Conservation (phyloP, 2,329 filamentous ascomycete species). For the Pyricularia grisea region DNA sequence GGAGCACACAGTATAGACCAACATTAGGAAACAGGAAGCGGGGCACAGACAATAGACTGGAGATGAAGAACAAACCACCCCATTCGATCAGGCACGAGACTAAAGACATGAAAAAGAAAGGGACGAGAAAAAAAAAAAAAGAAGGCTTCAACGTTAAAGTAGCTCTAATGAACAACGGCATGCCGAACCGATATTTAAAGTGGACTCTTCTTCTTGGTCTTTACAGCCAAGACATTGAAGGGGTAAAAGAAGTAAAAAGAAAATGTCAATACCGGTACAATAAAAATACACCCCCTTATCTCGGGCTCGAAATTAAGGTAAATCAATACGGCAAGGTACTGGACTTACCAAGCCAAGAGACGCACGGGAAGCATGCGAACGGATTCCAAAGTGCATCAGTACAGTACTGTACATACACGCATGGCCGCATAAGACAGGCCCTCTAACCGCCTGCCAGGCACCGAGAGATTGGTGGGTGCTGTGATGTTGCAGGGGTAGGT, state of each 20-base stretch:
- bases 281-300: background rate
- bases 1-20: background rate
- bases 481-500: background rate
- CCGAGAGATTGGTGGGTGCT: background rate
- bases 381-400: background rate
- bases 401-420: background rate
- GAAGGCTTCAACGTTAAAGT: background rate
- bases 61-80: background rate
- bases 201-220: background rate
- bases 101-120: background rate
- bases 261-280: background rate
- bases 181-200: background rate
- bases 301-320: too few relatives aligned
- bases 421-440: constrained; percentile 2
- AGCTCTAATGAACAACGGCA: background rate
- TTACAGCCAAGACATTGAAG: background rate
- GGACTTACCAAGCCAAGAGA: background rate
- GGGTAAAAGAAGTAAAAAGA: background rate
- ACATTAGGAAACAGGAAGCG: background rate
- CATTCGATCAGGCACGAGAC: background rate
- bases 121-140: background rate
- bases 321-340: background rate
- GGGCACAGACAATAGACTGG: background rate
- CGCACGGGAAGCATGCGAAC: background rate
- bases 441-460: constrained; percentile 3